Conservation (phyloP, 2,329 filamentous ascomycete genomes). For the Bipolaris cookei region DNA sequence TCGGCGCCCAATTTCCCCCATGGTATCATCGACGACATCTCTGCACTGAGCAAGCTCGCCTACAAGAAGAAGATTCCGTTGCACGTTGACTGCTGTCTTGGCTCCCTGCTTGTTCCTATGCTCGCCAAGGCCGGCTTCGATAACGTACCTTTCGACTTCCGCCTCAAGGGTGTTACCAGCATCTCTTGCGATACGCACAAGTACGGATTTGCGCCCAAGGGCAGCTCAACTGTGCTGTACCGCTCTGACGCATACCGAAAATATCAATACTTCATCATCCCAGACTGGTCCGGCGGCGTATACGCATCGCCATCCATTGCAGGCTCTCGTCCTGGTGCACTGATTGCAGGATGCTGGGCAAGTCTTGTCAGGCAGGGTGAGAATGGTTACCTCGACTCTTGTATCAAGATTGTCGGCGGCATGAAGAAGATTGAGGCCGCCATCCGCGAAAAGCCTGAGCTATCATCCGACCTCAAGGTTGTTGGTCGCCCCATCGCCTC, state of each 20-base stretch:
- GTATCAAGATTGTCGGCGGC: slow-evolving; percentile 84
- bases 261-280: slow-evolving; percentile 95
- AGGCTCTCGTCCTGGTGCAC: slow-evolving; percentile 86
- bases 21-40: slow-evolving; percentile 95
- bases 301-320: slow-evolving; percentile 94
- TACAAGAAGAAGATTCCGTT: slow-evolving; percentile 79
- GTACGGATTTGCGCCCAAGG: slow-evolving; percentile 98
- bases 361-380: slow-evolving; percentile 89
- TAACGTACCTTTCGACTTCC: slow-evolving; percentile 88
- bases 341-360: slow-evolving; percentile 96
- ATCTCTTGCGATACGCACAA: slow-evolving; percentile 99
- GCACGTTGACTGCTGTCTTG: slow-evolving; percentile 97
- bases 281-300: slow-evolving; percentile 94
- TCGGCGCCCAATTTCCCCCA: slow-evolving; percentile 98
- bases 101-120: slow-evolving; percentile 92
- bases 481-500: slow-evolving; percentile 86
- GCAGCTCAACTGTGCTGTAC: slow-evolving; percentile 92
- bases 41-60: slow-evolving; percentile 81
- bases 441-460: slow-evolving; percentile 70
- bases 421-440: slow-evolving; percentile 80
- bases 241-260: slow-evolving; percentile 76
- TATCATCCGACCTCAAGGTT: slow-evolving; percentile 76
- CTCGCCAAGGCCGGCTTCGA: slow-evolving; percentile 94
- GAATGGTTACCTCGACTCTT: slow-evolving; percentile 84
- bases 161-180: slow-evolving; percentile 88